Base-by-base conservation (phyloP, 495 filamentous ascomycete genomes). In the Aspergillus panamensis region DNA sequence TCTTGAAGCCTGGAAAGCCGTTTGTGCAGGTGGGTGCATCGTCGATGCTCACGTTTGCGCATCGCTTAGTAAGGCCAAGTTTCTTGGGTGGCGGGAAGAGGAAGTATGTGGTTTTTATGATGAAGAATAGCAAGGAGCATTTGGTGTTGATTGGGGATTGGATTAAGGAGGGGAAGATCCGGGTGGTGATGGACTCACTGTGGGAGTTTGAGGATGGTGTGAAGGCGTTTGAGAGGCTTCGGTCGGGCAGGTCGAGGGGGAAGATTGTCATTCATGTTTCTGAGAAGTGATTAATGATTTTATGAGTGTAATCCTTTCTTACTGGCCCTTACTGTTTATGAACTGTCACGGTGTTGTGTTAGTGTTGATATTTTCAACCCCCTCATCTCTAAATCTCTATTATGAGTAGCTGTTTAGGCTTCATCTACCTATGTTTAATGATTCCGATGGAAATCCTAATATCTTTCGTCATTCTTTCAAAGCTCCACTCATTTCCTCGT, bases 211-310 rank as follows among this genome's bases (percentile, higher is more conserved):
- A 81, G 14, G 80, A 90, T 32, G 81, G 74, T 14, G 73, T 80
- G 17, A 78, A 83, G 62, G 88, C 87, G 0, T 87, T 84, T 68
- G 81, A 81, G 67, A 82, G 74, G 64, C 69, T 91, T 60, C 85
- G 82, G 60, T 82, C 72, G 2, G 80, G 82, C 8, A 77, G 84
- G 37, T 73, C 83, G 21, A 85, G 77, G 63, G 88, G 88, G 1
- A 92, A 92, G 75, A 78, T 92, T 59, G 69, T 92, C 19, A 75
- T 93, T 13, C 73, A 81, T 62, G 80, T 88, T 8, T 59, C 62
- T 25, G 51, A 68, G 37, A 53, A 61, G 53, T n/a, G n/a, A n/a
- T n/a, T n/a, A n/a, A n/a, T n/a, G n/a, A n/a, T n/a, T n/a, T n/a
- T 5, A 25, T 25, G 5, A 25, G 25, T 2, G 25, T 25, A 25